Evolutionary conservation across 1,139 yeast genomes (phyloP).

Genomic region (Candida pseudoviswanathii): DNA sequence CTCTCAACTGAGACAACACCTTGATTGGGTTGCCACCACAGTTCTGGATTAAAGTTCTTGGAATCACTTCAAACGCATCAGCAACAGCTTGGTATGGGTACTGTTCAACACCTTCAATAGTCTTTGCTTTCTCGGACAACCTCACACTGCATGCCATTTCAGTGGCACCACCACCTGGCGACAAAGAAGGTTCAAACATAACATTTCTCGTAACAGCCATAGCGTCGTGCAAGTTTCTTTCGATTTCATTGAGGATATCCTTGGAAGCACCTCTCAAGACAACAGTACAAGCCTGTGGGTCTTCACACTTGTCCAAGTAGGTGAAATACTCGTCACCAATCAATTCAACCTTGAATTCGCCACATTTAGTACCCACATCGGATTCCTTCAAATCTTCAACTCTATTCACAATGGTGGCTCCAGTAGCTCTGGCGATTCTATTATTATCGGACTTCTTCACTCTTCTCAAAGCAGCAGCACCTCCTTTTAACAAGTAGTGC

Average conservation of each 20-base stretch:
- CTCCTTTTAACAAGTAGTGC: conserved; percentile 91
- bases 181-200: conserved; percentile 87
- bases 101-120: conserved; percentile 92
- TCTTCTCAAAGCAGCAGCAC: conserved; percentile 90
- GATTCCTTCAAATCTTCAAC: conserved; percentile 90
- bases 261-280: conserved; percentile 95
- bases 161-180: conserved; percentile 99
- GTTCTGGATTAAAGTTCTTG: conserved; percentile 94
- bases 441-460: conserved; percentile 95
- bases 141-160: conserved; percentile 97
- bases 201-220: conserved; percentile 98
- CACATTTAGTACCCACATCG: conserved; percentile 89
- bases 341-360: conserved; percentile 87
- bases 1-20: conserved; percentile 85
- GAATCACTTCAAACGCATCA: conserved; percentile 97
- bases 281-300: conserved; percentile 94
- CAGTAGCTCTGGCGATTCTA: conserved; percentile 95
- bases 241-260: conserved; percentile 94
- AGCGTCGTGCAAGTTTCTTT: conserved; percentile 96
- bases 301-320: conserved; percentile 73
- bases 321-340: conserved; percentile 98
- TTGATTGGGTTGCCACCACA: conserved; percentile 97
- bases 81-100: conserved; percentile 99
- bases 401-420: conserved; percentile 95
- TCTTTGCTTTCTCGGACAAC: conserved; percentile 87